phyloP scores from a whole-genome alignment of 1,139 yeast species.

The Saccharomycopsis hybrid region DNA sequence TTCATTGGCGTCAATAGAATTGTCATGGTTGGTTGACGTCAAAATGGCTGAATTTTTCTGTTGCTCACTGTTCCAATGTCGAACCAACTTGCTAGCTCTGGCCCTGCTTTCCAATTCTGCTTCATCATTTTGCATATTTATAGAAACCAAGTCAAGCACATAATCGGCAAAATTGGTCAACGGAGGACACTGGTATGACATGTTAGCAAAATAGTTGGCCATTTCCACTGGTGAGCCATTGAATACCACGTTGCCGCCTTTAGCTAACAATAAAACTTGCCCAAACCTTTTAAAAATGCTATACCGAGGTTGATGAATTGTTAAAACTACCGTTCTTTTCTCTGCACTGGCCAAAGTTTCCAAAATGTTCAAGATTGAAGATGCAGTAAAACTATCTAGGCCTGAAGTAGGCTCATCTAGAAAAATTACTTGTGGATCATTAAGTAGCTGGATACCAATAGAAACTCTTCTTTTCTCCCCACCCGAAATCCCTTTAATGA shows the following conservation, averaged over 20 bases:
- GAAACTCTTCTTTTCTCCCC: conserved; percentile 83
- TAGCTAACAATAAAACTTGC: conserved; percentile 57
- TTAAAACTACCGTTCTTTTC: conserved; percentile 67
- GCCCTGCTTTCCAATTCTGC: conserved; percentile 31
- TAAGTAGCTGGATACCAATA: conserved; percentile 70
- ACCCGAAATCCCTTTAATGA: conserved; percentile 74
- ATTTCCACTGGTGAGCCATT: conserved; percentile 43
- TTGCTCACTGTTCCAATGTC: conserved; percentile 32
- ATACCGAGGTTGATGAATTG: conserved; percentile 81
- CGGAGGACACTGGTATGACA: conserved; percentile 52
- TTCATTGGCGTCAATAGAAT: too few species aligned
- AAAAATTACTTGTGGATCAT: conserved; percentile 63
- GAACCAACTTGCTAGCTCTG: conserved; percentile 33
- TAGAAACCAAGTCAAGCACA: conserved; percentile 62
- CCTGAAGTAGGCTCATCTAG: conserved; percentile 91
- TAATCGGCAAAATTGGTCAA: conserved; percentile 67
- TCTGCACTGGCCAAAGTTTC: conserved; percentile 46
- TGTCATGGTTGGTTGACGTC: too few species aligned
- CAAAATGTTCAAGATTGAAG: conserved; percentile 58
- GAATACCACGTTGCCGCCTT: conserved; percentile 67
- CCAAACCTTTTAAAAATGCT: conserved; percentile 61
- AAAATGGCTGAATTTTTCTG: background rate
- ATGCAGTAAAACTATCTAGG: conserved; percentile 73
- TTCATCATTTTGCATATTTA: conserved; percentile 28
- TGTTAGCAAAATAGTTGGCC: conserved; percentile 37